phyloP scores from a whole-genome alignment of 108 stramenopile species.

The Phaeodactylum tricornutum region DNA sequence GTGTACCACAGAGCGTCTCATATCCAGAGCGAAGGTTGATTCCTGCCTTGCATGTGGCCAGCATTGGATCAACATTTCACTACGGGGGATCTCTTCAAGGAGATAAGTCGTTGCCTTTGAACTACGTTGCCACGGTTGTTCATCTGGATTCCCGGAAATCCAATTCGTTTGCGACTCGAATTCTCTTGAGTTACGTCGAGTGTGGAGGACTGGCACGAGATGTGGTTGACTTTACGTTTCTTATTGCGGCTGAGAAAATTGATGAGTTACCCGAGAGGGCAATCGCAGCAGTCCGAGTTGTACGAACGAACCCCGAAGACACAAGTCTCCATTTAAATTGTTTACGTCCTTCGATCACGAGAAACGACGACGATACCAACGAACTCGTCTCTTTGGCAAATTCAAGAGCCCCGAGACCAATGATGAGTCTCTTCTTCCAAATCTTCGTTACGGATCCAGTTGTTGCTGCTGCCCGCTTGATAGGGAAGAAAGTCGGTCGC shows the following conservation, averaged over 20 bases:
- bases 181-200: constrained; percentile 10
- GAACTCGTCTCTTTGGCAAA: background rate
- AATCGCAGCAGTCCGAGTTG: constrained; percentile 30
- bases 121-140: constrained; percentile 36
- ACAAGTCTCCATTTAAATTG: background rate
- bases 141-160: constrained; percentile 3
- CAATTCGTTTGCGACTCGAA: constrained; percentile 1
- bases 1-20: too few species aligned
- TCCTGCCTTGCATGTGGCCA: too few species aligned
- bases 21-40: too few species aligned
- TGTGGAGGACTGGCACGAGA: constrained; percentile 5
- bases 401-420: background rate
- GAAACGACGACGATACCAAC: background rate
- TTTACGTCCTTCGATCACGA: background rate
- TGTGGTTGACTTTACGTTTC: constrained; percentile 30
- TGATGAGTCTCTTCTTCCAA: background rate
- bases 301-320: constrained; percentile 5
- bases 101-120: constrained; percentile 23
- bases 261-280: constrained; percentile 43
- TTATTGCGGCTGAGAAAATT: constrained; percentile 23
- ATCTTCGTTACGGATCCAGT: constrained; percentile 3
- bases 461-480: background rate
- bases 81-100: constrained; percentile 39
- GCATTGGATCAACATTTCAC: too few species aligned
- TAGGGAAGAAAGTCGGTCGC: background rate